Conservation (phyloP, 2,329 filamentous ascomycete genomes). For the Apiospora aurea region DNA sequence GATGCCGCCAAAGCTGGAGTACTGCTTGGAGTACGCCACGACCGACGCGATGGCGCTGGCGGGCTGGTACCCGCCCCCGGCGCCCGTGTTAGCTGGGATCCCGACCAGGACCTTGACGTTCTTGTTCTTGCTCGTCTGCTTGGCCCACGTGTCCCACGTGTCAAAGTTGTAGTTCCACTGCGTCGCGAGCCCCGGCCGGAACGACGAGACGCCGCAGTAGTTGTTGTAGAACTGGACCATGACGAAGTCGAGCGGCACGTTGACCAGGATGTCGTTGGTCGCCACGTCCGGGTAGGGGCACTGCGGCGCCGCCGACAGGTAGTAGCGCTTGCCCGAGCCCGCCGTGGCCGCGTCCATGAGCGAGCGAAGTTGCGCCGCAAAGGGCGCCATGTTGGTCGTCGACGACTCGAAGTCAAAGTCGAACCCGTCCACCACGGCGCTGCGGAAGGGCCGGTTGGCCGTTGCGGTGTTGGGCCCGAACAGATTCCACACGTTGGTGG, state of each 20-base stretch:
- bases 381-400: constrained; percentile 65
- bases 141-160: constrained; percentile 72
- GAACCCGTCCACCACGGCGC: constrained; percentile 73
- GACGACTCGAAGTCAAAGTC: constrained; percentile 76
- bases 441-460: constrained; percentile 70
- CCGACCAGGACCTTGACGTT: constrained; percentile 69
- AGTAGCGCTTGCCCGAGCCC: constrained; percentile 53
- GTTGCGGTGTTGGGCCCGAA: constrained; percentile 66
- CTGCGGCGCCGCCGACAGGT: constrained; percentile 71
- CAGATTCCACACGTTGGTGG: constrained; percentile 71
- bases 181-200: constrained; percentile 47
- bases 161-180: constrained; percentile 67
- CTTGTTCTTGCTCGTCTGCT: constrained; percentile 61
- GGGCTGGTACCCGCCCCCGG: constrained; percentile 62
- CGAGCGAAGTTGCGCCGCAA: constrained; percentile 63
- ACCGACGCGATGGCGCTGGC: constrained; percentile 55
- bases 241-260: constrained; percentile 64
- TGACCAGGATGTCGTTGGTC: constrained; percentile 62
- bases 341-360: constrained; percentile 57
- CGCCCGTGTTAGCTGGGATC: constrained; percentile 61
- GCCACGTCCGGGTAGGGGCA: constrained; percentile 71
- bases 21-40: constrained; percentile 61
- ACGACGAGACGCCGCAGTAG: constrained; percentile 66
- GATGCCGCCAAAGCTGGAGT: constrained; percentile 68
- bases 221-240: constrained; percentile 76